A percentile compares a stretch with the other conserved stretches of the same genome.
Conservation (phyloP, 208 protist species). For the Crithidia fasciculata region DNA sequence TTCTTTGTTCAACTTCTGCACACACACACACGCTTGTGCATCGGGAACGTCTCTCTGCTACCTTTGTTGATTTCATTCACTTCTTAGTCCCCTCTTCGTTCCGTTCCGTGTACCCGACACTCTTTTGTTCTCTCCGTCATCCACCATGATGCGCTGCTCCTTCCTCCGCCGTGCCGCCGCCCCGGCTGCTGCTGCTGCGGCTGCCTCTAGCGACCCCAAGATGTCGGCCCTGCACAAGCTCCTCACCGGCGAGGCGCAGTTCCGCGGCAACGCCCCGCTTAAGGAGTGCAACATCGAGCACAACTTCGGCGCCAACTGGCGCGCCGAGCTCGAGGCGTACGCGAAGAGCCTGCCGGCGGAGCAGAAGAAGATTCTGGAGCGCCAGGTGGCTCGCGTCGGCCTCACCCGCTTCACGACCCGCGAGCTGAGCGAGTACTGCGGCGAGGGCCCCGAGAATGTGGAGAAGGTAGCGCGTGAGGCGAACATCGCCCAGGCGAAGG, state of each 20-base stretch:
- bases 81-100: slow-evolving; percentile 13
- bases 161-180: slow-evolving; percentile 43
- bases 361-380: slow-evolving; percentile 72
- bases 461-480: slow-evolving; percentile 72
- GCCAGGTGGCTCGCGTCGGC: slow-evolving; percentile 74
- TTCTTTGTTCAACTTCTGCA: not conserved
- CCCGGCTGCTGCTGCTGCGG: slow-evolving; percentile 34
- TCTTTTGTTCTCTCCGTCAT: not conserved
- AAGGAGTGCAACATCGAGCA: slow-evolving; percentile 90
- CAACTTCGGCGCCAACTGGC: slow-evolving; percentile 89
- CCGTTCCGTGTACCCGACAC: not conserved
- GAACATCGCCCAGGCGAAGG: slow-evolving; percentile 79
- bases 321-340: slow-evolving; percentile 71
- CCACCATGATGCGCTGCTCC: slow-evolving; percentile 64
- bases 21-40: not conserved
- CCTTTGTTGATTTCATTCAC: slow-evolving; percentile 2
- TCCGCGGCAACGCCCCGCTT: slow-evolving; percentile 85
- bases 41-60: not conserved
- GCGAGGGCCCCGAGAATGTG: slow-evolving; percentile 72
- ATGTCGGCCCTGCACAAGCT: slow-evolving; percentile 88
- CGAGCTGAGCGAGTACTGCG: slow-evolving; percentile 83
- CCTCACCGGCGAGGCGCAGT: slow-evolving; percentile 80
- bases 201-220: slow-evolving; percentile 55
- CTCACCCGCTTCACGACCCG: slow-evolving; percentile 91
- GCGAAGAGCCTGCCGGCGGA: slow-evolving; percentile 72